A percentile compares a stretch with the other conserved stretches of the same genome.
phyloP scores from a whole-genome alignment of 2,329 filamentous ascomycete species.

The Colletotrichum chrysophilum region DNA sequence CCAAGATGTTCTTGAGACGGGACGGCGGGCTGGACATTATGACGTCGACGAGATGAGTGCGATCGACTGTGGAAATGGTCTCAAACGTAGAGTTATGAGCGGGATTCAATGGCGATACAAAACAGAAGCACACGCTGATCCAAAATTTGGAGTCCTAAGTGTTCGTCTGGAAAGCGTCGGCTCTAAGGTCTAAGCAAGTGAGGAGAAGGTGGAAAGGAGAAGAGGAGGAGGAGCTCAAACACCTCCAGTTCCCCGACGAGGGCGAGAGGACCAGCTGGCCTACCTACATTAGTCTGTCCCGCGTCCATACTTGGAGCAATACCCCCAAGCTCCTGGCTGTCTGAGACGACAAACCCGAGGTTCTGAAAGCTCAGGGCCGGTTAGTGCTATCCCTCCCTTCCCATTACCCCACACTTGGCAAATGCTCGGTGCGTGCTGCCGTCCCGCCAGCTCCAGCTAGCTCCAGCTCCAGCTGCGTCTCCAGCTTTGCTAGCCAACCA shows the following conservation, averaged over 20 bases:
- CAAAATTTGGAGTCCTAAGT: not conserved
- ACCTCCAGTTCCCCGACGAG: not conserved
- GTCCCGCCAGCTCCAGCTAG: not conserved
- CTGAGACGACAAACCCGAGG: slow-evolving; percentile 4
- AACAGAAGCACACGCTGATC: not conserved
- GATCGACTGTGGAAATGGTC: not conserved
- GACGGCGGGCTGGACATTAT: slow-evolving; percentile 68
- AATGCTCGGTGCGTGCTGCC: not conserved
- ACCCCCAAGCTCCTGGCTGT: not conserved
- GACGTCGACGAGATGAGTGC: not conserved
- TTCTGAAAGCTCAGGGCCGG: not conserved
- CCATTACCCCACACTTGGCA: slow-evolving; percentile 18
- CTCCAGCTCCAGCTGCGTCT: not conserved
- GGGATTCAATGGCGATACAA: not conserved
- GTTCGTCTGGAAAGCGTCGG: not conserved
- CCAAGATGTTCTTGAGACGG: slow-evolving; percentile 63
- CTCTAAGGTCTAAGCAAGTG: not conserved
- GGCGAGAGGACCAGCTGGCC: not conserved
- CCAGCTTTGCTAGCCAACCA: not conserved
- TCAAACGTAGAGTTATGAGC: not conserved
- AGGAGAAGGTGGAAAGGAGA: not conserved
- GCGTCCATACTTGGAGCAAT: not conserved
- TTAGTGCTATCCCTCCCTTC: not conserved
- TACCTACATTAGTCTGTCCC: not conserved
- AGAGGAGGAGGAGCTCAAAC: not conserved